Base-by-base conservation (phyloP, 768 basidiomycete species). In the Gyrodon lividus region DNA sequence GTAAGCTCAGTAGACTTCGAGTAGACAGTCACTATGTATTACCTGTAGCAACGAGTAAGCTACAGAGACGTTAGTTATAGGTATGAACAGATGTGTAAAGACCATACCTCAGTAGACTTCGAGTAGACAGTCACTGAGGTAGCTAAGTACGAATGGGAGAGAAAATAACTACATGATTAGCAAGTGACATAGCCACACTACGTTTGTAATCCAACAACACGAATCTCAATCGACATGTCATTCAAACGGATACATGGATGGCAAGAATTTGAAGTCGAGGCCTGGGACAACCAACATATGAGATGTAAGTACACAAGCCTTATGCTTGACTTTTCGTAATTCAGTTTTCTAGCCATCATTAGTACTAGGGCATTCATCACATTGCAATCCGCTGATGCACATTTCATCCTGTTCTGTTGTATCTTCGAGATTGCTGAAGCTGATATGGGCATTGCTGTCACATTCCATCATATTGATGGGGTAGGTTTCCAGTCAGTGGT, bases 401-500 rank as follows among this genome's bases (percentile, higher is more conserved):
- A 70, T 35, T 28, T 54, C 16, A 58, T 59, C 30, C 48, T 67
- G 2, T 65, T 66, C 44, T 40, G 35, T 0, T 46, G 46, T 13
- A 64, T 70, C 7, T 67, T 65, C 43, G 40, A 59, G 13, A 55
- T 65, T 43, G 55, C 52, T 2, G 17, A 22, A 17, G 31, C n/a
- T 7, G 65, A 66, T 34, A 66, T 62, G 0, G 58, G 58, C 2
- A 5, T 56, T 3, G 40, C 52, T 0, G 54, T 61, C n/a, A 51
- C 45, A 5, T 66, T 66, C 35, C 46, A 52, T 0, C 58, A 68
- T 34, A 68, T 67, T 24, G 59, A 55, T 26, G 62, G 66, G 0
- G 22, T 31, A 14, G 64, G 64, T 2, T 55, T 63, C 17, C 42
- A 57, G 7, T 41, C 56, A 0, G 59, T 60, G 39, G 54, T 61